Evolutionary conservation across 2,329 filamentous ascomycete genomes (phyloP).

Genomic region (Cladosporium oxysporum): DNA sequence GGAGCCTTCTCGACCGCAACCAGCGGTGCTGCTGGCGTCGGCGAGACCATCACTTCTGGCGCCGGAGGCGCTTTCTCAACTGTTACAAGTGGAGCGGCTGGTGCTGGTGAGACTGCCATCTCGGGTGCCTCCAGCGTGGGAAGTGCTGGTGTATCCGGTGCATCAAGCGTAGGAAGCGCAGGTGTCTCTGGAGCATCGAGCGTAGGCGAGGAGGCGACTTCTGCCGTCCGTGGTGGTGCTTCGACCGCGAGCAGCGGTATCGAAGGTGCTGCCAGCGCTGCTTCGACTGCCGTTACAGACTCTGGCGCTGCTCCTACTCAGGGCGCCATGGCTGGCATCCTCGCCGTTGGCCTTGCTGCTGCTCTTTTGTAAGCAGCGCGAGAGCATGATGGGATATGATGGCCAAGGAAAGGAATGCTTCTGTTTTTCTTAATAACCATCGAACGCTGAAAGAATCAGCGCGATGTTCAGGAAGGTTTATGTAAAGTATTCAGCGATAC

Average conservation of each 20-base stretch:
- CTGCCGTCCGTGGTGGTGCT: slow-evolving; percentile 17
- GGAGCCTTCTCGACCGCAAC: slow-evolving; percentile 19
- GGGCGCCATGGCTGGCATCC: slow-evolving; percentile 7
- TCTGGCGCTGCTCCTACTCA: slow-evolving; percentile 12
- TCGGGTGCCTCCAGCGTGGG: slow-evolving; percentile 11
- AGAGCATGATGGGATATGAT: background rate
- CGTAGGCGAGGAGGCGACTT: slow-evolving; percentile 19
- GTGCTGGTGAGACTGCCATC: slow-evolving; percentile 20
- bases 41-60: background rate
- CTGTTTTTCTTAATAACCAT: background rate
- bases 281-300: background rate
- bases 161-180: background rate
- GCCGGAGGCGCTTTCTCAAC: slow-evolving; percentile 21
- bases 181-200: slow-evolving; percentile 11
- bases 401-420: background rate
- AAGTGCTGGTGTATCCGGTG: background rate
- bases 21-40: slow-evolving; percentile 21
- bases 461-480: background rate
- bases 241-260: slow-evolving; percentile 11
- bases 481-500: background rate
- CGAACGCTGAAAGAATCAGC: background rate
- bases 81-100: slow-evolving; percentile 23
- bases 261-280: background rate
- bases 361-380: slow-evolving; percentile 2
- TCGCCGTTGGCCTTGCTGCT: slow-evolving; percentile 16